Percentiles rank a stretch among this genome's conserved stretches.
Evolutionary conservation across 2,329 filamentous ascomycete species (phyloP).

Genomic region (Xylariaceae sp.): DNA sequence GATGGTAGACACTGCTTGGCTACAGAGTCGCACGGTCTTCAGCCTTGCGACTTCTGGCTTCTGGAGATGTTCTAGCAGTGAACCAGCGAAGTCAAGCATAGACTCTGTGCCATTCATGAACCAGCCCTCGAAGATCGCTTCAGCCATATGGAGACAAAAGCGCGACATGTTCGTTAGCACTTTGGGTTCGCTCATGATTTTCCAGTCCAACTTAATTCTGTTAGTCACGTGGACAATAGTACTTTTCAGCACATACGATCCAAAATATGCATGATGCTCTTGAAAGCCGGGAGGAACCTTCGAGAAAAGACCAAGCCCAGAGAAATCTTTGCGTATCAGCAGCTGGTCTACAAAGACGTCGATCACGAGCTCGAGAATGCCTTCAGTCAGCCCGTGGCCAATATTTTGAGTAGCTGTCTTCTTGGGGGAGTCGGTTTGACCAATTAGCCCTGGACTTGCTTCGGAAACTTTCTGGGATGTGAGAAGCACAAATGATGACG

Average conservation of each 20-base stretch:
- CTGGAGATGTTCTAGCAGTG: slow-evolving; percentile 83
- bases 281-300: slow-evolving; percentile 90
- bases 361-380: slow-evolving; percentile 71
- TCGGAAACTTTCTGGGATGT: slow-evolving; percentile 63
- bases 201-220: slow-evolving; percentile 66
- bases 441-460: slow-evolving; percentile 60
- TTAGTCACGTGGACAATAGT: slow-evolving; percentile 68
- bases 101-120: slow-evolving; percentile 84
- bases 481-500: slow-evolving; percentile 88
- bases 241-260: slow-evolving; percentile 79
- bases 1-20: slow-evolving; percentile 73
- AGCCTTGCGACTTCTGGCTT: slow-evolving; percentile 73
- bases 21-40: slow-evolving; percentile 90
- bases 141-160: slow-evolving; percentile 75
- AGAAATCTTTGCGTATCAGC: slow-evolving; percentile 82
- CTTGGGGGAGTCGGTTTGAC: slow-evolving; percentile 57
- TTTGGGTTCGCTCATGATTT: slow-evolving; percentile 72
- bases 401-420: slow-evolving; percentile 48
- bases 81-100: slow-evolving; percentile 81
- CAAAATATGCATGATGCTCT: slow-evolving; percentile 93
- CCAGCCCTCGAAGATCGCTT: slow-evolving; percentile 94
- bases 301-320: slow-evolving; percentile 77
- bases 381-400: slow-evolving; percentile 69
- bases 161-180: slow-evolving; percentile 83
- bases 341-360: slow-evolving; percentile 83